Evolutionary conservation across 441 rosid genomes (phyloP).

Genomic region (Oxalis stricta): DNA sequence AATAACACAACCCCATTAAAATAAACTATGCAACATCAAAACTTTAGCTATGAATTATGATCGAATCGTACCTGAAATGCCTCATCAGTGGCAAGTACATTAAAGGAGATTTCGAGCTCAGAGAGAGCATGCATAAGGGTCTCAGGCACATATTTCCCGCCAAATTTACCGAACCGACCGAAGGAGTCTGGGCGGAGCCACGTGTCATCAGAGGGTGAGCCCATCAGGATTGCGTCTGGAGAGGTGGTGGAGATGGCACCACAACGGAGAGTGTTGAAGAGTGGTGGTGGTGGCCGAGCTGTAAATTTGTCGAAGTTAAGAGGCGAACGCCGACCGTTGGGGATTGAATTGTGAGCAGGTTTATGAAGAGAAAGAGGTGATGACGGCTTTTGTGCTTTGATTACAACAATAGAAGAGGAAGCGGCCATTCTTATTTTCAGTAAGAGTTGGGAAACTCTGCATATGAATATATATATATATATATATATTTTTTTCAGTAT

Average conservation of each 20-base stretch:
- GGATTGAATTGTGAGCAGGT: too few relatives aligned
- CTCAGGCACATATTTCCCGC: slow-evolving; percentile 91
- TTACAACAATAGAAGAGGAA: too few relatives aligned
- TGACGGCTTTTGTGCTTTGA: too few relatives aligned
- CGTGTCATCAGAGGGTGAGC: slow-evolving; percentile 18
- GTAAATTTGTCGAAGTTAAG: slow-evolving; percentile 15
- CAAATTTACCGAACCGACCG: slow-evolving; percentile 81
- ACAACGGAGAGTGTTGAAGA: slow-evolving; percentile 12
- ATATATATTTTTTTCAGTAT: too few relatives aligned
- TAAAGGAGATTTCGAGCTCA: slow-evolving; percentile 69
- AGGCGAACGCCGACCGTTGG: slow-evolving; percentile 12
- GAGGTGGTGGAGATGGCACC: slow-evolving; percentile 35
- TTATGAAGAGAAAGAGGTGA: too few relatives aligned
- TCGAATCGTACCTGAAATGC: slow-evolving; percentile 73
- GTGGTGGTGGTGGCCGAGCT: slow-evolving; percentile 1
- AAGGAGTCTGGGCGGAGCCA: slow-evolving; percentile 71
- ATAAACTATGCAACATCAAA: not conserved
- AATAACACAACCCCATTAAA: not conserved
- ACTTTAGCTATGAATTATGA: too few relatives aligned
- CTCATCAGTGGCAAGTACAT: slow-evolving; percentile 39
- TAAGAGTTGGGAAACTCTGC: too few relatives aligned
- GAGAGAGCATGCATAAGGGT: slow-evolving; percentile 80
- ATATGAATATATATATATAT: too few relatives aligned
- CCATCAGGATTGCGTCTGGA: slow-evolving; percentile 22
- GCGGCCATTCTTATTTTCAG: too few relatives aligned